These are phyloP conservation scores for Candida silvicultrix DNA, from an alignment of 805 yeast genomes.

Conservation along the genomic window DNA sequence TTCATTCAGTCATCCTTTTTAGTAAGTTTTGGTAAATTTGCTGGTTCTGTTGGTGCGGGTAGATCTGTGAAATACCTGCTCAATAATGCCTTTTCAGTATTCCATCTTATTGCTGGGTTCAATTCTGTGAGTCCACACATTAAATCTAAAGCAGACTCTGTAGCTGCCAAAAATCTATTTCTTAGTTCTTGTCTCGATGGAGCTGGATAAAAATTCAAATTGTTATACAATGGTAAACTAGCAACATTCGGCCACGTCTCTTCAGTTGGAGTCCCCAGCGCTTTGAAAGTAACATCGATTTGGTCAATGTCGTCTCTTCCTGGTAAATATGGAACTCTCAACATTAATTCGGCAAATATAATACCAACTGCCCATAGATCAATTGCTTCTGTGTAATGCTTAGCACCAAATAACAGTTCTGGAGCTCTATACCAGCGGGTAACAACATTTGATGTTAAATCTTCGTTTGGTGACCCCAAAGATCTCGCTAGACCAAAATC, in stretches of 20 bases:
- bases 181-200: constrained; percentile 78
- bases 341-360: constrained; percentile 93
- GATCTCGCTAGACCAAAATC: constrained; percentile 96
- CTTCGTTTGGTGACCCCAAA: constrained; percentile 69
- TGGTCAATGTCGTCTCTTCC: constrained; percentile 90
- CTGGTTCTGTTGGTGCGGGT: constrained; percentile 70
- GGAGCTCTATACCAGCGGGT: constrained; percentile 99
- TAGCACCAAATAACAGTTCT: constrained; percentile 81
- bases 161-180: constrained; percentile 84
- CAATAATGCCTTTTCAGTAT: constrained; percentile 54
- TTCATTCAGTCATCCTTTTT: constrained; percentile 3
- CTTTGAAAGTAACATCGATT: constrained; percentile 87
- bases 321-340: constrained; percentile 91
- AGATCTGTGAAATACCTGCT: constrained; percentile 64
- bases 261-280: constrained; percentile 94
- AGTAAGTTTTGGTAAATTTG: constrained; percentile 45
- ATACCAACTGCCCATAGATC: constrained; percentile 97
- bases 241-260: constrained; percentile 88
- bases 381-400: constrained; percentile 82
- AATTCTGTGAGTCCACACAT: constrained; percentile 65
- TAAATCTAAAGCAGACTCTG: constrained; percentile 73
- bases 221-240: constrained; percentile 67
- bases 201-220: constrained; percentile 70
- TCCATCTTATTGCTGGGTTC: constrained; percentile 73
- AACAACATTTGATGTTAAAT: constrained; percentile 87